Evolutionary conservation across 305 asterid species (phyloP).

Genomic region (Coffea humblotiana): DNA sequence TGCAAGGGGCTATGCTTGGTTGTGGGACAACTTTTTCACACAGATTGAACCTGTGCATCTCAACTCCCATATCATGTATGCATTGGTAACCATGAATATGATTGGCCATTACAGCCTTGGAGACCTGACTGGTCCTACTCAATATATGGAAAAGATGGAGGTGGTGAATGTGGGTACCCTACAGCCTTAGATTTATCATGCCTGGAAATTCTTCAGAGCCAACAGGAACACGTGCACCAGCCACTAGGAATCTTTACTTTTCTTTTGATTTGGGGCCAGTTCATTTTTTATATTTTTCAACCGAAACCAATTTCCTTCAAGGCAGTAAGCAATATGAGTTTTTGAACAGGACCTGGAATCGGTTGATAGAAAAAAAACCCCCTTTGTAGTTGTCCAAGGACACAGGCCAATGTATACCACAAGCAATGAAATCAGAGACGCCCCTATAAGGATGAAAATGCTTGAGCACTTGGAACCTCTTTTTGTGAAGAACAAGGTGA

Average conservation of each 20-base stretch:
- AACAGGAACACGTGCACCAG: conserved; percentile 60
- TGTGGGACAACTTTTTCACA: conserved; percentile 89
- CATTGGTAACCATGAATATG: conserved; percentile 93
- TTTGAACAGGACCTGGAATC: conserved; percentile 46
- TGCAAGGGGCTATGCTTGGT: conserved; percentile 92
- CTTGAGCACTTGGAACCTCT: conserved; percentile 70
- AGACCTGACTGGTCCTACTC: conserved; percentile 74
- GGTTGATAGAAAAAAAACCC: conserved; percentile 40
- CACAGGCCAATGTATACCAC: conserved; percentile 98
- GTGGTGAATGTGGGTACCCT: conserved; percentile 97
- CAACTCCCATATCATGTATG: conserved; percentile 89
- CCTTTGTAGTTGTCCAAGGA: conserved; percentile 83
- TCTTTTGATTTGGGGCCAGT: conserved; percentile 59
- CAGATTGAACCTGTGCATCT: conserved; percentile 87
- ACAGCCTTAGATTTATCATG: conserved; percentile 82
- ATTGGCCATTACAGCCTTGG: conserved; percentile 94
- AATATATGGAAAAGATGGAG: conserved; percentile 77
- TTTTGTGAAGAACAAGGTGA: conserved; percentile 67
- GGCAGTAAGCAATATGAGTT: conserved; percentile 46
- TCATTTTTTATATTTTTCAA: conserved; percentile 47
- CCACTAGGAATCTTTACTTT: conserved; percentile 78
- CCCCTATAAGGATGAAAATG: conserved; percentile 54
- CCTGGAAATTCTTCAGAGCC: conserved; percentile 71
- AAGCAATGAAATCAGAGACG: conserved; percentile 63
- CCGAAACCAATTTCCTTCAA: conserved; percentile 43